Evolutionary conservation across 805 yeast genomes (phyloP).

Genomic region (Metschnikowia noctiluminum): DNA sequence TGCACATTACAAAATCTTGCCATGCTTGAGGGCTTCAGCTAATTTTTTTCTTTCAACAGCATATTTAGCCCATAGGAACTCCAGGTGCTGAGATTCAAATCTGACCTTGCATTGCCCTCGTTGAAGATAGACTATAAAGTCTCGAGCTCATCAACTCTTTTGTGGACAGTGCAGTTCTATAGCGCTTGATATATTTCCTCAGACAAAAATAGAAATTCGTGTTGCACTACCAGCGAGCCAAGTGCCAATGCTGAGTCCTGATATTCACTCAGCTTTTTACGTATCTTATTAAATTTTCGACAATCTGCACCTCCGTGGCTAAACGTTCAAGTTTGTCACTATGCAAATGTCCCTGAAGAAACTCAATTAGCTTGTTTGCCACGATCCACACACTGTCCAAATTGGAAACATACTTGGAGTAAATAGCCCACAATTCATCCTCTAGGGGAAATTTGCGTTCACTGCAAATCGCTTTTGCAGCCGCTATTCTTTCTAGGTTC

Average conservation of each 20-base stretch:
- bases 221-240: neutral
- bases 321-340: conserved; percentile 9
- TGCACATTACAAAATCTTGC: too few relatives aligned
- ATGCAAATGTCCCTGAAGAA: conserved; percentile 6
- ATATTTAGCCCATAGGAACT: too few relatives aligned
- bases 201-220: too few relatives aligned
- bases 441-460: conserved; percentile 6
- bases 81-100: too few relatives aligned
- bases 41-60: too few relatives aligned
- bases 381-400: conserved; percentile 7
- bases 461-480: neutral
- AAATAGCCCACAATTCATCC: conserved; percentile 11
- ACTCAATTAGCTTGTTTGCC: conserved; percentile 1
- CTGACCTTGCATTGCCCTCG: too few relatives aligned
- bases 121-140: too few relatives aligned
- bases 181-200: too few relatives aligned
- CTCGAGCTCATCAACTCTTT: too few relatives aligned
- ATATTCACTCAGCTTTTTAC: too few relatives aligned
- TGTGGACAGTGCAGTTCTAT: too few relatives aligned
- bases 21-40: too few relatives aligned
- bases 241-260: neutral
- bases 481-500: conserved; percentile 2
- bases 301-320: conserved; percentile 13
- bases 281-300: conserved; percentile 7
- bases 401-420: conserved; percentile 8